These are phyloP conservation scores for Gossypium ekmanianum DNA, from an alignment of 345 rosid genomes.

Conservation along the genomic window DNA sequence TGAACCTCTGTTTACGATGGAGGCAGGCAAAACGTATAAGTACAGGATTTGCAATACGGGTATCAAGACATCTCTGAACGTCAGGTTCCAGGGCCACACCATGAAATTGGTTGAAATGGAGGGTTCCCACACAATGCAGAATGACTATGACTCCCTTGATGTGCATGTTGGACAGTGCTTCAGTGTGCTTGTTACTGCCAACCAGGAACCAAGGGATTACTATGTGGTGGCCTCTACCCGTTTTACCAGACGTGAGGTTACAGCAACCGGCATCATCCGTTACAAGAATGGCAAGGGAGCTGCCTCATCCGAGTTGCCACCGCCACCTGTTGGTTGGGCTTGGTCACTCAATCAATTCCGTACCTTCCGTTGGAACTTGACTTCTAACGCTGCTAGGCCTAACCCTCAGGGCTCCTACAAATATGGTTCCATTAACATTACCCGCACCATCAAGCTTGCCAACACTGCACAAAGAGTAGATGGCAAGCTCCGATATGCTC, in stretches of 20 bases:
- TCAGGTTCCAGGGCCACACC: no score
- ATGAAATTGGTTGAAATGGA: no score
- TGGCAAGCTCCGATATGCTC: slow-evolving; percentile 55
- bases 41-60: no score
- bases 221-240: slow-evolving; percentile 62
- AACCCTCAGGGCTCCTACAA: slow-evolving; percentile 57
- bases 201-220: slow-evolving; percentile 51
- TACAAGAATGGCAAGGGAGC: slow-evolving; percentile 38
- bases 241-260: slow-evolving; percentile 36
- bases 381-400: slow-evolving; percentile 42
- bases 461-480: slow-evolving; percentile 32
- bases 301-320: slow-evolving; percentile 41
- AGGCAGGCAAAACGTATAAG: slow-evolving; percentile 33
- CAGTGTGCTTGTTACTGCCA: slow-evolving; percentile 47
- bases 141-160: no score
- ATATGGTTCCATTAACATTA: slow-evolving; percentile 60
- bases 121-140: no score
- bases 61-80: no score
- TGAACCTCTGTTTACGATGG: slow-evolving; percentile 56
- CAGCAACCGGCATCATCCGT: slow-evolving; percentile 42
- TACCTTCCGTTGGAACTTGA: slow-evolving; percentile 69
- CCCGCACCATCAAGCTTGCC: slow-evolving; percentile 61
- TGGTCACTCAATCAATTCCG: slow-evolving; percentile 85
- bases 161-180: no score
- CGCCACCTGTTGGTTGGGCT: slow-evolving; percentile 56